These are phyloP conservation scores for Breviolum minutum DNA, from an alignment of 73 alveolate species.

Conservation along the genomic window DNA sequence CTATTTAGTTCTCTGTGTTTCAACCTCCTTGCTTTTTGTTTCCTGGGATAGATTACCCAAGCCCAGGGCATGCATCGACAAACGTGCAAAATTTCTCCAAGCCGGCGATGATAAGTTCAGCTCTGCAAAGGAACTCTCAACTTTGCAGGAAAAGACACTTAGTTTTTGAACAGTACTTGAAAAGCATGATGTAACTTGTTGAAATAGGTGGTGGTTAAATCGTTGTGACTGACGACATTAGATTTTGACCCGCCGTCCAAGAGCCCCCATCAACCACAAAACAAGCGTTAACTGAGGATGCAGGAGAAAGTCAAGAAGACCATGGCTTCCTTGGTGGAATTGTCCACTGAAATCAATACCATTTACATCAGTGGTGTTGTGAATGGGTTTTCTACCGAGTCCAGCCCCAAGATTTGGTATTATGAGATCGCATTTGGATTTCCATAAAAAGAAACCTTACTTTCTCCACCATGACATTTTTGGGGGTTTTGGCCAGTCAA, in stretches of 20 bases:
- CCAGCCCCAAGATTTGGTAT: neutral
- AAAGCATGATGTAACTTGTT: neutral
- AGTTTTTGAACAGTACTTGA: no score
- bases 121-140: neutral
- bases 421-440: neutral
- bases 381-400: neutral
- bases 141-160: neutral
- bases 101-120: neutral
- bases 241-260: no score
- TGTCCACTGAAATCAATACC: neutral
- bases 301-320: neutral
- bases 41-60: neutral
- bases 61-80: neutral
- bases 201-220: neutral
- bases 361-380: neutral
- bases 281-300: neutral
- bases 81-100: neutral
- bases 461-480: neutral
- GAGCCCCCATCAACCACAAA: neutral
- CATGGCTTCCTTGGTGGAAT: neutral
- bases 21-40: neutral
- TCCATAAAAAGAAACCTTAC: neutral
- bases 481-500: no score
- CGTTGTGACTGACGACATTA: neutral
- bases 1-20: no score